Evolutionary conservation across 2,329 filamentous ascomycete genomes (phyloP), one percentile per base, ranked within the genome.

Genomic region (Aspergillus glaucus): DNA sequence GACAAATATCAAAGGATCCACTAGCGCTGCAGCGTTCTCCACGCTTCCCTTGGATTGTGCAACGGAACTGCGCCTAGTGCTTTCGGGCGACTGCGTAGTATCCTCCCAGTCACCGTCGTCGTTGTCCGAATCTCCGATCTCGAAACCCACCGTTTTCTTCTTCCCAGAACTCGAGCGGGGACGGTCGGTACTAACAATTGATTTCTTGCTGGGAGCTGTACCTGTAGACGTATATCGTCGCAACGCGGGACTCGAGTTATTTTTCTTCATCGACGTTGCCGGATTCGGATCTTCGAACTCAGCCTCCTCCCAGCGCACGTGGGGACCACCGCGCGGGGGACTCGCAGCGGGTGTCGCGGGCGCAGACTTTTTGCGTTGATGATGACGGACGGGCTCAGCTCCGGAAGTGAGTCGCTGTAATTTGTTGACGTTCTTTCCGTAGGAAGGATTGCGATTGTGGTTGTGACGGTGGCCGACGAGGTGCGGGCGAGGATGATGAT

Each of bases 71-170:
- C 70, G 69, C 50, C 73, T 62, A 10, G 72, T 75, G 50, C 72
- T 72, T 53, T 73, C 71, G 28, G 73, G 71, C 15, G 73, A 75
- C 52, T 73, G 69, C 19, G 72, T 74, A 22, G 70, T 73, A 57
- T 75, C 72, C 52, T 75, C 72, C 72, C 73, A 75, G 53, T 75
- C 73, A 50, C 61, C 70, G 51, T 75, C 72, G 52, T 72, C 69
- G 47, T 66, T 68, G 34, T 69, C 68, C 14, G 70, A 68, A 48
- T 69, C 70, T 4, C 63, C 73, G 36, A 75, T 56, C 50, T 75
- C 69, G 53, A 75, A 75, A 14, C 73, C 71, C 46, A 74, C 70
- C n/a, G 68, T 64, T 55, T 74, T 74, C 62, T 72, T 72, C 56
- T 66, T 68, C 32, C 65, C 65, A n/a, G 62, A 58, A 45, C 65